Evolutionary conservation across 345 rosid genomes (phyloP), one percentile per base, ranked within the genome.

Genomic region (Brassica cretica): DNA sequence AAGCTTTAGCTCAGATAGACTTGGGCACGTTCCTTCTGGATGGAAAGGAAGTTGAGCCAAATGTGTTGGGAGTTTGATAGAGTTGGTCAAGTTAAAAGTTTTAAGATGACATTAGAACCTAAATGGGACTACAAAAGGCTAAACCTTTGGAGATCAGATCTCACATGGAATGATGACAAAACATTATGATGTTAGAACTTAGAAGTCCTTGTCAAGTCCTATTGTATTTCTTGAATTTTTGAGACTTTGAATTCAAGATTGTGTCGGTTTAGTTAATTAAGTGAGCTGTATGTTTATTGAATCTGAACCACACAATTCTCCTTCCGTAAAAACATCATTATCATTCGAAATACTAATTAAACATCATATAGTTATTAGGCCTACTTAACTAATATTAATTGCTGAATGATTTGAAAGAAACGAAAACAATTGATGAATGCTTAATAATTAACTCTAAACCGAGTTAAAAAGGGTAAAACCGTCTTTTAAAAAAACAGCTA

Each of bases 81-180:
- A 27, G 30, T 27, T 27, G 30, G 30, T 27, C 30, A 3, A 27
- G 30, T 27, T 27, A 27, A 27, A 27, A 27, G 30, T 27, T 27
- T 27, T 27, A 27, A 27, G 30, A 27, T 27, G 30, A 27, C 4
- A 27, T 27, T 27, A 27, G 29, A 27, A 27, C 29, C 29, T 27
- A 27, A 27, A 2, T 27, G 29, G 29, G 29, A 27, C 29, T 27
- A 27, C 29, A 27, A 27, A 27, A 27, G 29, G 29, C 29, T 0
- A 27, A 27, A 27, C 30, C 30, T 27, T 27, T 32, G 96, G 96
- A 29, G 78, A 72, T 5, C 72, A 29, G 78, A 72, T 5, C 72
- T 87, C n/a, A 79, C 73, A 18, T 89, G 96, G 96, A 71, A 84
- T 0, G 89, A 89, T 58, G 87, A 88, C 5, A 46, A 14, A 12